Evolutionary conservation across 805 yeast species (phyloP).

Genomic region (Metschnikowia kofuensis): DNA sequence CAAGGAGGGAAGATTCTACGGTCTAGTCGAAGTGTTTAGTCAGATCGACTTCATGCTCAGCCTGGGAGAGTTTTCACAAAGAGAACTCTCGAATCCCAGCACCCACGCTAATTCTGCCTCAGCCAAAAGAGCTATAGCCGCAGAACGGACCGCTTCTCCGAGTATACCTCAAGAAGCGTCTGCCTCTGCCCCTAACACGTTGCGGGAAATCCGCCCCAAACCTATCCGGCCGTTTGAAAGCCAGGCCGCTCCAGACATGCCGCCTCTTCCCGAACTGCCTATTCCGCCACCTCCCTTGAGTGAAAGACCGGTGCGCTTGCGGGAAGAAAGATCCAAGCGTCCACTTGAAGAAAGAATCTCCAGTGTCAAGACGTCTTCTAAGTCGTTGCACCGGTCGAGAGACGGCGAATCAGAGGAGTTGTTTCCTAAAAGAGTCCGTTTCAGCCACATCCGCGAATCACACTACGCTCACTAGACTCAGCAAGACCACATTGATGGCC

Average conservation of each 20-base stretch:
- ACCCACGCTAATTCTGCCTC: no score
- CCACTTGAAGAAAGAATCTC: constrained; percentile 1
- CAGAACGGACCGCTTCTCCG: background rate
- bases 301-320: background rate
- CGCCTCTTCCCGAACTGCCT: background rate
- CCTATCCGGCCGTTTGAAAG: background rate
- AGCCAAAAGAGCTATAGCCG: no score
- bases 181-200: background rate
- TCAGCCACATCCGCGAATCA: background rate
- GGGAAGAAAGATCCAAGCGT: background rate
- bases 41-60: constrained; percentile 1
- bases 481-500: background rate
- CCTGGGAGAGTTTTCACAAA: background rate
- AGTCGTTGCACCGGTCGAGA: background rate
- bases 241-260: background rate
- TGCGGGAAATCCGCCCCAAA: background rate
- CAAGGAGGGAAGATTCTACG: constrained; percentile 2
- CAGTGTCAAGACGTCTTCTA: background rate
- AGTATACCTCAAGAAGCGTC: background rate
- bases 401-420: background rate
- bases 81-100: no score
- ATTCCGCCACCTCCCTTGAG: background rate
- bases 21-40: constrained; percentile 6
- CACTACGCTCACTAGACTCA: background rate
- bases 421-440: constrained; percentile 1